phyloP scores from a whole-genome alignment of 352 stramenopile genomes.

The Phytopythium chamaehyphon region DNA sequence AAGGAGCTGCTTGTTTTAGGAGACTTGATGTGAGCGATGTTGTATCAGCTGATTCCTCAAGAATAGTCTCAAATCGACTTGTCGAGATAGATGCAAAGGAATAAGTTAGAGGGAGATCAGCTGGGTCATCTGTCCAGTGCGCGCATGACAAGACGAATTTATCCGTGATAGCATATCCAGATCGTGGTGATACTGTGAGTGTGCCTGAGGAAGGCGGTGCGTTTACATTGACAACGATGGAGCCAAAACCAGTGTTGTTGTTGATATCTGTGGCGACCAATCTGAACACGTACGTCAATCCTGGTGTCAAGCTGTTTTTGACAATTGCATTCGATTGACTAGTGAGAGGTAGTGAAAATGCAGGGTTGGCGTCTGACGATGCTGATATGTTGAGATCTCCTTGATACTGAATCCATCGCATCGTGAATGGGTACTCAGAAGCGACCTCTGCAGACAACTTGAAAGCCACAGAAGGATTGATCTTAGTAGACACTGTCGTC shows the following conservation, averaged over 20 bases:
- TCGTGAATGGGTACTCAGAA: slow-evolving; percentile 62
- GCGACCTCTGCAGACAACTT: slow-evolving; percentile 26
- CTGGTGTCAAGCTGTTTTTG: slow-evolving; percentile 49
- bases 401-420: slow-evolving; percentile 48
- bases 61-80: slow-evolving; percentile 18
- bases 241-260: slow-evolving; percentile 47
- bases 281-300: slow-evolving; percentile 65
- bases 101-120: slow-evolving; percentile 60
- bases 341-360: slow-evolving; percentile 54
- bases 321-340: slow-evolving; percentile 46
- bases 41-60: slow-evolving; percentile 11
- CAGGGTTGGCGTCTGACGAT: slow-evolving; percentile 14
- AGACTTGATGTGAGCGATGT: slow-evolving; percentile 21
- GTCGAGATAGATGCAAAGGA: slow-evolving; percentile 48
- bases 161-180: slow-evolving; percentile 52
- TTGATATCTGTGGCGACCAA: slow-evolving; percentile 49
- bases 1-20: slow-evolving; percentile 21
- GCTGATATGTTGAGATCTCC: slow-evolving; percentile 40
- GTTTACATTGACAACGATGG: slow-evolving; percentile 51
- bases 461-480: slow-evolving; percentile 47
- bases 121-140: slow-evolving; percentile 56
- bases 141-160: slow-evolving; percentile 42
- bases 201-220: slow-evolving; percentile 47
- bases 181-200: slow-evolving; percentile 36
- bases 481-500: slow-evolving; percentile 21